phyloP scores from a whole-genome alignment of 2,329 filamentous ascomycete genomes.

The Colletotrichum tanaceti region DNA sequence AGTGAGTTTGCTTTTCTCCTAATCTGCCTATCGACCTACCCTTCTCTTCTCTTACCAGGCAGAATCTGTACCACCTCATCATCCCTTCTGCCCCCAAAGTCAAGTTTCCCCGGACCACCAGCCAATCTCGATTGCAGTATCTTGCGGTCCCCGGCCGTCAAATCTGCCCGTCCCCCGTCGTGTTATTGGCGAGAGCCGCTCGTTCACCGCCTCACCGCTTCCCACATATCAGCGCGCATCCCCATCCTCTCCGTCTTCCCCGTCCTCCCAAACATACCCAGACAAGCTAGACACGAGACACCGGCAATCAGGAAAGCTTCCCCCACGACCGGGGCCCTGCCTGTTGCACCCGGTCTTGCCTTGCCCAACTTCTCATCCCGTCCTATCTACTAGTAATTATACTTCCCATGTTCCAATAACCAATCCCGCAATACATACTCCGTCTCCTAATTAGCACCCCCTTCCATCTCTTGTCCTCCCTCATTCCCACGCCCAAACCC shows the following conservation, averaged over 20 bases:
- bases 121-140: conserved; percentile 40
- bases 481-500: conserved; percentile 6
- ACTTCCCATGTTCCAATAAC: conserved; percentile 18
- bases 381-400: too few relatives aligned
- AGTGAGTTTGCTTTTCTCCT: conserved; percentile 44
- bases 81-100: conserved; percentile 1
- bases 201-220: conserved; percentile 41
- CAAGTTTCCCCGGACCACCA: conserved; percentile 11
- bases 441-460: conserved; percentile 35
- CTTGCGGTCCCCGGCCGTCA: conserved; percentile 29
- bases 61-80: neutral
- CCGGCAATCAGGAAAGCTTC: conserved; percentile 36
- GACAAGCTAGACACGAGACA: conserved; percentile 38
- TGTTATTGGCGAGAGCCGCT: conserved; percentile 41
- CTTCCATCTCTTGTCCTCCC: conserved; percentile 12
- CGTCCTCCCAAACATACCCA: conserved; percentile 32
- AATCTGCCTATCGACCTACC: neutral
- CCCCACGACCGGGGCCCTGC: conserved; percentile 38
- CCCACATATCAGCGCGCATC: conserved; percentile 41
- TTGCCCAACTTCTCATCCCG: conserved; percentile 34
- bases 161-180: conserved; percentile 12
- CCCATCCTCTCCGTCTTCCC: conserved; percentile 35
- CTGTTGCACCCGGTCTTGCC: conserved; percentile 37
- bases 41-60: conserved; percentile 1
- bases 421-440: conserved; percentile 26